Percentiles rank a stretch among this genome's conserved stretches.
Conservation (phyloP, 148 eudicot genomes). For the Nepenthes gracilis region DNA sequence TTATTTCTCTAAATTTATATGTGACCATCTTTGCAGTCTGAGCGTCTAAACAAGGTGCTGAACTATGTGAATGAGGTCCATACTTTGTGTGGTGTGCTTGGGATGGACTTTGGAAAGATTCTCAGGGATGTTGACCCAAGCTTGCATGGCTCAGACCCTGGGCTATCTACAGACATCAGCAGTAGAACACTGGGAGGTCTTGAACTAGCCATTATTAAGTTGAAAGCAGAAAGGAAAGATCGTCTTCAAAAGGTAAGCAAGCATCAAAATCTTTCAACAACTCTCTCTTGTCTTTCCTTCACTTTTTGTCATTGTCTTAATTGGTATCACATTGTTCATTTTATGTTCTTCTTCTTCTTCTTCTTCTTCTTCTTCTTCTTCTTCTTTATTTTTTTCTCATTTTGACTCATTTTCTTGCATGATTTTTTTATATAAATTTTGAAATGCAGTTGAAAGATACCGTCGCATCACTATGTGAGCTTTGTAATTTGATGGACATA, state of each 20-base stretch:
- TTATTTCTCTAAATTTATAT: neutral
- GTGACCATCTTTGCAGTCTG: slow-evolving; percentile 30
- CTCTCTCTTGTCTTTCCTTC: neutral
- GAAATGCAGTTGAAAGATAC: neutral
- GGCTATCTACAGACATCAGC: slow-evolving; percentile 45
- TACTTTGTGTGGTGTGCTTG: slow-evolving; percentile 43
- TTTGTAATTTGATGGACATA: neutral
- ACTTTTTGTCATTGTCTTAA: neutral
- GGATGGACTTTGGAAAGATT: slow-evolving; percentile 45
- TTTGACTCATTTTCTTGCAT: neutral
- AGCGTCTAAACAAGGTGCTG: slow-evolving; percentile 42
- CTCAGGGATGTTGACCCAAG: slow-evolving; percentile 59
- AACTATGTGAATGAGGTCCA: slow-evolving; percentile 58
- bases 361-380: no score
- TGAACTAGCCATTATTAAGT: slow-evolving; percentile 28
- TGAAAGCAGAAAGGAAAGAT: slow-evolving; percentile 43
- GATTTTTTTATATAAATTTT: neutral
- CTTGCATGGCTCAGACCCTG: slow-evolving; percentile 36
- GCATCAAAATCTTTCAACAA: neutral
- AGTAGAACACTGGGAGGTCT: slow-evolving; percentile 46
- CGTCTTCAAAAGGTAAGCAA: slow-evolving; percentile 47
- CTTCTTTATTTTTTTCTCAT: no score
- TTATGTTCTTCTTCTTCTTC: no score
- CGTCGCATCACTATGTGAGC: neutral
- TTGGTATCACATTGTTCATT: neutral